These are phyloP conservation scores for Nematodospora valgi DNA, from an alignment of 805 yeast genomes.

Conservation along the genomic window DNA sequence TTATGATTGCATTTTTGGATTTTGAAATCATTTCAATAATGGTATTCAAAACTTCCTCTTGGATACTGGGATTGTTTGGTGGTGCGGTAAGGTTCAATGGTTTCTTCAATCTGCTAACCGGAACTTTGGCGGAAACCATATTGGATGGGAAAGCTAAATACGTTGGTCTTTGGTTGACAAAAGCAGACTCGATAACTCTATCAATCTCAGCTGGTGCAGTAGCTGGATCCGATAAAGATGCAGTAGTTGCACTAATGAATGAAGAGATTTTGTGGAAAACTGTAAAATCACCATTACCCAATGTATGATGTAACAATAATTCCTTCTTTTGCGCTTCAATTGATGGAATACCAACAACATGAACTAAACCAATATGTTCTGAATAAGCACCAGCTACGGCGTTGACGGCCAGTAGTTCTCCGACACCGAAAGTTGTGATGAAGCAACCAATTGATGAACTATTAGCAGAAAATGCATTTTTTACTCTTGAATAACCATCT, in stretches of 20 bases:
- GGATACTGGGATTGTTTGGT: constrained; percentile 4
- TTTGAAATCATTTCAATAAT: constrained; percentile 15
- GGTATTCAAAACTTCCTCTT: constrained; percentile 12
- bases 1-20: constrained; percentile 13
- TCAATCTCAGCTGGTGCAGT: constrained; percentile 56
- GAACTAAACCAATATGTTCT: constrained; percentile 74
- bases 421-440: constrained; percentile 81
- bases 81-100: constrained; percentile 10
- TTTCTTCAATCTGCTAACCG: constrained; percentile 19
- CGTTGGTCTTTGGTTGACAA: constrained; percentile 71
- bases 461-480: constrained; percentile 45
- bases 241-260: constrained; percentile 56
- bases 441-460: constrained; percentile 32
- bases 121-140: constrained; percentile 42
- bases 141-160: constrained; percentile 76
- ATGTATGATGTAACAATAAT: constrained; percentile 16
- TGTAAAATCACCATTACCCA: constrained; percentile 36
- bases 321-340: constrained; percentile 17
- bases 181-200: constrained; percentile 54
- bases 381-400: constrained; percentile 81
- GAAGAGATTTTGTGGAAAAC: constrained; percentile 28
- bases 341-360: constrained; percentile 70
- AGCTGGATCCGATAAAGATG: constrained; percentile 51
- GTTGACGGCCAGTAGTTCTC: constrained; percentile 80
- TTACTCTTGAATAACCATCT: constrained; percentile 76